Conservation (phyloP, 108 stramenopile species). For the Cyclotella sp. region DNA sequence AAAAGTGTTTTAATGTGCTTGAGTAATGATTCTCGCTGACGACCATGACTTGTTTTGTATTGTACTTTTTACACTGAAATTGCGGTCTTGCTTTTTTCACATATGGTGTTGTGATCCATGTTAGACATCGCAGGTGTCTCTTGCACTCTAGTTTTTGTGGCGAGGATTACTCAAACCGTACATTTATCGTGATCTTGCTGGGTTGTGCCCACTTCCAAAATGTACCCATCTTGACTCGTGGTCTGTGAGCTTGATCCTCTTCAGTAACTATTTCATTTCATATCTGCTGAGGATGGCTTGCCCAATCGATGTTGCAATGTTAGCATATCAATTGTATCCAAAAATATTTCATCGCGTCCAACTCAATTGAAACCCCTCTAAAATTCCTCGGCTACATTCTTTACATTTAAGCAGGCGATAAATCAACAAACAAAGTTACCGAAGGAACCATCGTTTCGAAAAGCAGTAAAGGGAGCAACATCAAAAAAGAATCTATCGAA, state of each 20-base stretch:
- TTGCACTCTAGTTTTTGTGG: too few relatives aligned
- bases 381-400: neutral
- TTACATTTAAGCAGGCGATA: neutral
- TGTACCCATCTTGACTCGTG: neutral
- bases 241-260: neutral
- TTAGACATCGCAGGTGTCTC: too few relatives aligned
- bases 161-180: neutral
- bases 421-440: neutral
- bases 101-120: too few relatives aligned
- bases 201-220: neutral
- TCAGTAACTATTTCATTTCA: neutral
- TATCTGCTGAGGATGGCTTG: neutral
- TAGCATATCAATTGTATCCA: too few relatives aligned
- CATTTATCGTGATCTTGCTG: neutral
- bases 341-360: too few relatives aligned
- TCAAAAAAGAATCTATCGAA: constrained; percentile 10
- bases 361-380: too few relatives aligned
- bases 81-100: too few relatives aligned
- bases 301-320: too few relatives aligned
- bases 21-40: too few relatives aligned
- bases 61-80: too few relatives aligned
- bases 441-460: constrained; percentile 32
- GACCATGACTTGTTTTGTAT: too few relatives aligned
- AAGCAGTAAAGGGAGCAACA: constrained; percentile 31
- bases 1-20: too few relatives aligned